Percentiles rank a stretch among this genome's conserved stretches.
Evolutionary conservation across 2,329 filamentous ascomycete genomes (phyloP).

Genomic region (Fusarium sp.): DNA sequence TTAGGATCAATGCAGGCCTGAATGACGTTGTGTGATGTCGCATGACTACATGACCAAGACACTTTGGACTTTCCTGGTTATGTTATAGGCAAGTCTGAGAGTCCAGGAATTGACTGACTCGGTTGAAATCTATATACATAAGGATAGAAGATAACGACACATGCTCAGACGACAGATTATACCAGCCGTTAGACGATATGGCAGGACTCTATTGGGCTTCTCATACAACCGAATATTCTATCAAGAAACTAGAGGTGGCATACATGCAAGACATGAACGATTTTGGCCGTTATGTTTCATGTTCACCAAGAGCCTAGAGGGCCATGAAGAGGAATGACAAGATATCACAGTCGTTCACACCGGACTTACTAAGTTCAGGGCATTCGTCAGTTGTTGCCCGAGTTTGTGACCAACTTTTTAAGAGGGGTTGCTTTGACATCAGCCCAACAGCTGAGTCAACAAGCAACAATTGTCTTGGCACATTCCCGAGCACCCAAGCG

Average conservation of each 20-base stretch:
- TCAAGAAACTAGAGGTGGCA: neutral
- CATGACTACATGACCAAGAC: neutral
- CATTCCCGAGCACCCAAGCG: conserved; percentile 32
- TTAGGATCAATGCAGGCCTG: neutral
- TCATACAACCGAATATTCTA: neutral
- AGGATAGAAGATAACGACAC: neutral
- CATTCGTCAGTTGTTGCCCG: neutral
- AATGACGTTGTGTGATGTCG: neutral
- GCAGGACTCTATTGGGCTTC: neutral
- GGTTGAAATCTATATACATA: neutral
- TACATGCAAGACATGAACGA: neutral
- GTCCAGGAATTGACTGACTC: neutral
- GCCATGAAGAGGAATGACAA: neutral
- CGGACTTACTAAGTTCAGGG: neutral
- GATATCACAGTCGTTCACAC: neutral
- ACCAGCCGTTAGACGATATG: neutral
- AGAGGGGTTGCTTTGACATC: conserved; percentile 9
- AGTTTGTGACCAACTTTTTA: neutral
- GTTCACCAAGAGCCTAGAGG: neutral
- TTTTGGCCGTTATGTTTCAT: neutral
- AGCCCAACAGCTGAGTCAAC: neutral
- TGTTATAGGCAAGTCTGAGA: neutral
- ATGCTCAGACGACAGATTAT: neutral
- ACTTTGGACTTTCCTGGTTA: neutral
- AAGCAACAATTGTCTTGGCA: conserved; percentile 25